These are phyloP conservation scores for Pezicula rhizophila DNA, from an alignment of 2,329 filamentous ascomycete genomes.

Conservation along the genomic window DNA sequence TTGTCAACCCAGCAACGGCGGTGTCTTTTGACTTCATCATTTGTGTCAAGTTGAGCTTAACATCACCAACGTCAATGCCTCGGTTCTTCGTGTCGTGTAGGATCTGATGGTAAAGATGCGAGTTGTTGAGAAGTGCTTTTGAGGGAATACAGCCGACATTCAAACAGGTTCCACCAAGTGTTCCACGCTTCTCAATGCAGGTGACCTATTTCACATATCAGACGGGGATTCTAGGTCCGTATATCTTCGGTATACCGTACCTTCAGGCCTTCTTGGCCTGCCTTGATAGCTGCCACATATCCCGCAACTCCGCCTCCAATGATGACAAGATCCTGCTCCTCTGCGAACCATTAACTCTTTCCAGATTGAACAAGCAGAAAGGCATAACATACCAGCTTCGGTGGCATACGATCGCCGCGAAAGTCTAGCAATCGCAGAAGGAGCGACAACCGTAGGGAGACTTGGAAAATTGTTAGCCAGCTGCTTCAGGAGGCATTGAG, in stretches of 20 bases:
- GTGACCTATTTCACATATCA: conserved; percentile 57
- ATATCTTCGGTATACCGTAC: conserved; percentile 39
- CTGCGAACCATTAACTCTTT: conserved; percentile 55
- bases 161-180: conserved; percentile 91
- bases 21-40: conserved; percentile 99
- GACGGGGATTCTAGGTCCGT: neutral
- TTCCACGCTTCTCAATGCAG: conserved; percentile 97
- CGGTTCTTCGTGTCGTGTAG: conserved; percentile 95
- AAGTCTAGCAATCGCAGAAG: conserved; percentile 43
- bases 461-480: conserved; percentile 30
- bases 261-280: conserved; percentile 94
- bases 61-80: conserved; percentile 94
- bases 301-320: conserved; percentile 97
- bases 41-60: conserved; percentile 88
- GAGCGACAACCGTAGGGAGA: conserved; percentile 42
- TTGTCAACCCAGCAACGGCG: conserved; percentile 82
- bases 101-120: conserved; percentile 94
- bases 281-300: conserved; percentile 98
- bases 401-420: conserved; percentile 56
- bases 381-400: conserved; percentile 26
- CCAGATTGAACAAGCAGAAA: conserved; percentile 39
- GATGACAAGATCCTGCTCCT: conserved; percentile 94
- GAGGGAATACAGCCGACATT: conserved; percentile 99
- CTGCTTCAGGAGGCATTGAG: conserved; percentile 1
- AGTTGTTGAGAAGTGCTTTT: conserved; percentile 99